These are phyloP conservation scores for Scutellaria galericulata DNA, from an alignment of 257 asterid species.

Conservation along the genomic window DNA sequence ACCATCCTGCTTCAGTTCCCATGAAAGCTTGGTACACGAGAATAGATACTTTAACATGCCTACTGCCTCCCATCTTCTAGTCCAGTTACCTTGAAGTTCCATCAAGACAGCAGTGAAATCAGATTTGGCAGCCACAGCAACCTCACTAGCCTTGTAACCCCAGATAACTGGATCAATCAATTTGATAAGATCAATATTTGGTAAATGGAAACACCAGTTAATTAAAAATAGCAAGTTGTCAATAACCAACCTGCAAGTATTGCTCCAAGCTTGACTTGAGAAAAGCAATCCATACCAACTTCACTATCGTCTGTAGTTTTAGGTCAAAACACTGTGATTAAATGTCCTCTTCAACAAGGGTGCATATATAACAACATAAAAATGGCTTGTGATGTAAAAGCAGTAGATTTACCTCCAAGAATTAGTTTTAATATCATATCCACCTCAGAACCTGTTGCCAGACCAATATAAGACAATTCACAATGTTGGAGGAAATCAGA, in stretches of 20 bases:
- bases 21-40: conserved; percentile 52
- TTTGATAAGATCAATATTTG: conserved; percentile 30
- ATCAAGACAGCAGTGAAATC: conserved; percentile 53
- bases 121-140: conserved; percentile 63
- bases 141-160: conserved; percentile 69
- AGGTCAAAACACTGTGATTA: conserved; percentile 22
- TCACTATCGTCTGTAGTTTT: conserved; percentile 57
- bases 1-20: conserved; percentile 67
- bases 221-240: conserved; percentile 29
- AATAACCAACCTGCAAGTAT: conserved; percentile 66
- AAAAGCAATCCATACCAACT: conserved; percentile 63
- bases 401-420: conserved; percentile 56
- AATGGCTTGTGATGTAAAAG: conserved; percentile 21
- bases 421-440: conserved; percentile 47
- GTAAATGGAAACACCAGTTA: conserved; percentile 31
- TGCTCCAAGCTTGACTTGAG: conserved; percentile 82
- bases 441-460: conserved; percentile 68
- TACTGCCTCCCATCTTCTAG: conserved; percentile 79
- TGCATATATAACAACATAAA: conserved; percentile 21
- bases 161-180: conserved; percentile 69
- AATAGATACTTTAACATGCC: conserved; percentile 71
- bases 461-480: conserved; percentile 69
- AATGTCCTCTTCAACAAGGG: conserved; percentile 18
- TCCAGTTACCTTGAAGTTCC: conserved; percentile 71
- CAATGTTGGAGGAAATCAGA: conserved; percentile 63